A percentile compares a stretch with the other conserved stretches of the same genome.
Conservation (phyloP, 108 stramenopile species). For the Thalassiosira profunda region DNA sequence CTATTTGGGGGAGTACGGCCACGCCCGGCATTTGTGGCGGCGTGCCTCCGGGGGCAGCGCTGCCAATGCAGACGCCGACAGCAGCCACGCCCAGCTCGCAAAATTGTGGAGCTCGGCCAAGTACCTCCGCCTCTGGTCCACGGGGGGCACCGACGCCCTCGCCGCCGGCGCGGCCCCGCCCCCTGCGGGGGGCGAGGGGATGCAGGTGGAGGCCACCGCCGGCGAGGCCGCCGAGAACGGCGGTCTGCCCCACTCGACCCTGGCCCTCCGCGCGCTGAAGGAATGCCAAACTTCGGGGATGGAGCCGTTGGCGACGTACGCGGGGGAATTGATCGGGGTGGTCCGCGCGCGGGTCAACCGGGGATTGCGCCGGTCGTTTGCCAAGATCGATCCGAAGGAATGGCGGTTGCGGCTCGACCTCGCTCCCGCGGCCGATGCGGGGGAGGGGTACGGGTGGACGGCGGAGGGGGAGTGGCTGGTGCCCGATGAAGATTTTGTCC, state of each 20-base stretch:
- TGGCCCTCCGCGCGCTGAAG: slow-evolving; percentile 33
- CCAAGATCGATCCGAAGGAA: slow-evolving; percentile 26
- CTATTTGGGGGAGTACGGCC: slow-evolving; percentile 45
- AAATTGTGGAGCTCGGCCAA: slow-evolving; percentile 41
- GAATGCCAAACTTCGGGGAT: slow-evolving; percentile 16
- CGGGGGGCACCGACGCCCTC: slow-evolving; percentile 29
- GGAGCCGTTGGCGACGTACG: slow-evolving; percentile 42
- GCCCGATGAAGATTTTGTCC: slow-evolving; percentile 22
- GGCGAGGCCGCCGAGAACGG: not conserved
- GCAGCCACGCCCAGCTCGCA: slow-evolving; percentile 20
- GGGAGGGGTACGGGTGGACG: slow-evolving; percentile 30
- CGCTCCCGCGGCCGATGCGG: not conserved
- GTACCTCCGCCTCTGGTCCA: slow-evolving; percentile 35
- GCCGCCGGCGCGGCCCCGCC: not conserved
- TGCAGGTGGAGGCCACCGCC: slow-evolving; percentile 9
- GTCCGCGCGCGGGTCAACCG: slow-evolving; percentile 39
- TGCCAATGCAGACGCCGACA: not conserved
- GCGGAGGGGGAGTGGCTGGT: slow-evolving; percentile 30
- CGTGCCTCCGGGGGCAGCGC: slow-evolving; percentile 1
- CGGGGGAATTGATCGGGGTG: slow-evolving; percentile 22
- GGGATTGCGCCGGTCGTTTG: slow-evolving; percentile 34
- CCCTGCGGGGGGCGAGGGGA: not conserved
- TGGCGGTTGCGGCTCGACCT: slow-evolving; percentile 36
- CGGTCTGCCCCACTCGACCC: slow-evolving; percentile 35
- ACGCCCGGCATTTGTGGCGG: slow-evolving; percentile 50